Evolutionary conservation across 1,139 yeast genomes (phyloP).

Genomic region (Chernovozyma sophiae-reginae): DNA sequence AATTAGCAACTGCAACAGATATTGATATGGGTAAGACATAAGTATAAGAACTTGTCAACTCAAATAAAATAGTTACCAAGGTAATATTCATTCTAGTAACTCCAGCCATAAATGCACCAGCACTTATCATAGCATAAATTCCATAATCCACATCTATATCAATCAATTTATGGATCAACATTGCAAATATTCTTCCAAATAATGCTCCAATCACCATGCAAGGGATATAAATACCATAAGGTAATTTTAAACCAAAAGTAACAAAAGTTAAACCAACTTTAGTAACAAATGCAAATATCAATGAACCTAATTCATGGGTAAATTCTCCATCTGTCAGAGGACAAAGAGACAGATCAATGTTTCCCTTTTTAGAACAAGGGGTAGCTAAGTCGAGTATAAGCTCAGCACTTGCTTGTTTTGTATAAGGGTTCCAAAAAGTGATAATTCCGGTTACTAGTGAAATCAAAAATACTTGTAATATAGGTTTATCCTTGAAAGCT

Average conservation of each 20-base stretch:
- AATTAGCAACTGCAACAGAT: conserved; percentile 54
- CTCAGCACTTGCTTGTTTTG: conserved; percentile 53
- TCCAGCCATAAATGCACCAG: conserved; percentile 69
- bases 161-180: conserved; percentile 33
- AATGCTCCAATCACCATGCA: conserved; percentile 68
- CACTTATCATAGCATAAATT: conserved; percentile 62
- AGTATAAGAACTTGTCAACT: conserved; percentile 56
- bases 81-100: conserved; percentile 65
- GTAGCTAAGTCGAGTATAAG: conserved; percentile 51
- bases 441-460: conserved; percentile 47
- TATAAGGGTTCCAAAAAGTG: conserved; percentile 51
- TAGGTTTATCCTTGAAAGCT: conserved; percentile 37
- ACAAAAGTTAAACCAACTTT: conserved; percentile 47
- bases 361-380: conserved; percentile 32
- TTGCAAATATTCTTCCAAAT: conserved; percentile 54
- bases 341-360: conserved; percentile 33
- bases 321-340: conserved; percentile 31
- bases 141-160: conserved; percentile 38
- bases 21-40: conserved; percentile 59
- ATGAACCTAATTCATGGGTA: conserved; percentile 28
- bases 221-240: conserved; percentile 67
- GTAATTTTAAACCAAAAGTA: conserved; percentile 60
- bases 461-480: conserved; percentile 45
- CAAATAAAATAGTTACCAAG: conserved; percentile 56
- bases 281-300: conserved; percentile 42